phyloP scores from a whole-genome alignment of 305 asterid species.

The Andrographis paniculata region DNA sequence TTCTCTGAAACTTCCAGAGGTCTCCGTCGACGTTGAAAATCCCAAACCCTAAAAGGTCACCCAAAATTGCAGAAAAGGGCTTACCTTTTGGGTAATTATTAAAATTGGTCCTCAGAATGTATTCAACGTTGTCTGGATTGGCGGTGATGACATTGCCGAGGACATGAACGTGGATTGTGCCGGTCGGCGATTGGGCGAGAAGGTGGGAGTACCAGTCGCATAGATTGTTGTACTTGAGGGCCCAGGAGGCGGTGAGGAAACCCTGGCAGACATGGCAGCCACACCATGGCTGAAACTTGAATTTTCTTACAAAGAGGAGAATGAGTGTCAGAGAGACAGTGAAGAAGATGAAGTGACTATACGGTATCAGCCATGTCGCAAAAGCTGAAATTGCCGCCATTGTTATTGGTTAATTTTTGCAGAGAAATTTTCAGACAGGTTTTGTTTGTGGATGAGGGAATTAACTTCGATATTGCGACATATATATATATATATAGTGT shows the following conservation, averaged over 20 bases:
- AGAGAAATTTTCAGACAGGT: too few relatives aligned
- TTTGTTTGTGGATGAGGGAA: too few relatives aligned
- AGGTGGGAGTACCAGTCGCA: constrained; percentile 84
- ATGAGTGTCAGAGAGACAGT: too few relatives aligned
- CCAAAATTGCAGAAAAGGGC: constrained; percentile 60
- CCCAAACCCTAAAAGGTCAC: constrained; percentile 71
- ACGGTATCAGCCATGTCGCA: too few relatives aligned
- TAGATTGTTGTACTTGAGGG: constrained; percentile 31
- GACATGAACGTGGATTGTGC: constrained; percentile 65
- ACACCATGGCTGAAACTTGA: too few relatives aligned
- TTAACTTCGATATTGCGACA: too few relatives aligned
- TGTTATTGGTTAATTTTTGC: too few relatives aligned
- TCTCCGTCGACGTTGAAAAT: constrained; percentile 87
- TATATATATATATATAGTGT: too few relatives aligned
- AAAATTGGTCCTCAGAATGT: constrained; percentile 62
- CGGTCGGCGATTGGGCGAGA: constrained; percentile 43
- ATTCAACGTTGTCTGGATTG: constrained; percentile 62
- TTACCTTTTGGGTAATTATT: constrained; percentile 76
- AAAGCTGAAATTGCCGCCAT: too few relatives aligned
- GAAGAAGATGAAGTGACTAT: too few relatives aligned
- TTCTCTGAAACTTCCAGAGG: constrained; percentile 57
- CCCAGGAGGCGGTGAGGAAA: constrained; percentile 46
- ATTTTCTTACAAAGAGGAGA: too few relatives aligned
- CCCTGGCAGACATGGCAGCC: constrained; percentile 48
- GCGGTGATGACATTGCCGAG: constrained; percentile 63